Conservation (phyloP, 2,329 filamentous ascomycete genomes). For the Aspergillus pseudotamarii region DNA sequence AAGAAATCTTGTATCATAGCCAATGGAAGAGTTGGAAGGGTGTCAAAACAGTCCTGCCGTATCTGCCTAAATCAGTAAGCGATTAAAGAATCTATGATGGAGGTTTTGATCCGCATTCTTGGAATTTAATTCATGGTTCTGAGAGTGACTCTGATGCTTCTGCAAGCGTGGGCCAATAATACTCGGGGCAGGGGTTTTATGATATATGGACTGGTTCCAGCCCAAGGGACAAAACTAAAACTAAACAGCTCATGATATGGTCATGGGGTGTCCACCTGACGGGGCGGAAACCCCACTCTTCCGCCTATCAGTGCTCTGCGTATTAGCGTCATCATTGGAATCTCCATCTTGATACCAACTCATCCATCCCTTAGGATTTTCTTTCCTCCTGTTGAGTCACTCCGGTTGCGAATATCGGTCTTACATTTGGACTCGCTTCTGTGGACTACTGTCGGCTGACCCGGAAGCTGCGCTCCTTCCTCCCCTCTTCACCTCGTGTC, state of each 20-base stretch:
- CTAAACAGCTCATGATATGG: constrained; percentile 3
- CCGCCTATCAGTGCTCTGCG: constrained; percentile 18
- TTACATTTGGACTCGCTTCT: neutral
- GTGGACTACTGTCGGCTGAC: neutral
- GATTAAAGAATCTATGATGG: neutral
- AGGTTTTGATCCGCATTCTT: neutral
- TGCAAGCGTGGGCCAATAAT: neutral
- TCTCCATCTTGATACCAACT: neutral
- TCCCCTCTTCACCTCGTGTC: neutral
- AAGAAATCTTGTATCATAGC: constrained; percentile 11
- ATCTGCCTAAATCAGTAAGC: neutral
- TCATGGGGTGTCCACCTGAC: constrained; percentile 20
- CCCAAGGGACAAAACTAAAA: neutral
- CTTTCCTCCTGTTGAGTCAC: neutral
- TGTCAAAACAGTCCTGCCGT: neutral
- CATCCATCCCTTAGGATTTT: neutral
- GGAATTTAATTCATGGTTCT: neutral
- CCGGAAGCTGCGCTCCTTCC: neutral
- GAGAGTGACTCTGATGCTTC: neutral
- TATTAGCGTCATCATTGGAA: constrained; percentile 20
- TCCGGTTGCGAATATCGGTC: neutral
- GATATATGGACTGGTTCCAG: neutral
- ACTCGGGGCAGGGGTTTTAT: neutral
- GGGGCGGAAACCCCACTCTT: constrained; percentile 21
- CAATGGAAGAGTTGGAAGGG: constrained; percentile 7